phyloP scores from a whole-genome alignment of 1,139 yeast species.

The Meyerozyma sp. region DNA sequence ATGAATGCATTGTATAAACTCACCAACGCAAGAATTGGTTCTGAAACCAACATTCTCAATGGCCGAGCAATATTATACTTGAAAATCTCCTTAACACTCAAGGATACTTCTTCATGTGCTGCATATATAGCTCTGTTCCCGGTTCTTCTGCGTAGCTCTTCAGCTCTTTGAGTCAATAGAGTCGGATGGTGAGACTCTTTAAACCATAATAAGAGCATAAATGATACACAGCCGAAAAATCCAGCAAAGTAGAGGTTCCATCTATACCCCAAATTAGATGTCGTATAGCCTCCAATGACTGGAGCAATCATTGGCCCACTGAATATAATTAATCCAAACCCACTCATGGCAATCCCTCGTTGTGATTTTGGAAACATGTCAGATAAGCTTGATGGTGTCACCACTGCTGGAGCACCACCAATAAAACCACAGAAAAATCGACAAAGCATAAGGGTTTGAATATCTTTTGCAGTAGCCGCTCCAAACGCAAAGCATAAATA shows the following conservation, averaged over 20 bases:
- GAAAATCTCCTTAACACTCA: constrained; percentile 2
- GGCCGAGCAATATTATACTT: constrained; percentile 3
- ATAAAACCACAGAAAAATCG: constrained; percentile 3
- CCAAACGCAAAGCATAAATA: constrained; percentile 2
- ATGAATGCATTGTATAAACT: constrained; percentile 3
- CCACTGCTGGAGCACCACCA: constrained; percentile 2
- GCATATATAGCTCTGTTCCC: constrained; percentile 4
- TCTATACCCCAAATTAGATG: constrained; percentile 3
- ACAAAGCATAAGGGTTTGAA: constrained; percentile 3
- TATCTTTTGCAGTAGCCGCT: constrained; percentile 1
- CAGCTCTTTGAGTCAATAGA: constrained; percentile 1
- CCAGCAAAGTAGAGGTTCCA: constrained; percentile 3
- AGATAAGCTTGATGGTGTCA: constrained; percentile 1
- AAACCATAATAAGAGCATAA: neutral
- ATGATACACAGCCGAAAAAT: constrained; percentile 1
- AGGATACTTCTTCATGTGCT: constrained; percentile 3
- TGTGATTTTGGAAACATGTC: constrained; percentile 1
- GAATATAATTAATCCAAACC: neutral
- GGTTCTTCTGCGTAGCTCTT: neutral
- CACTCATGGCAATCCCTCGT: constrained; percentile 1
- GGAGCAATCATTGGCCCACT: constrained; percentile 5
- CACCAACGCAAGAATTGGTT: constrained; percentile 3
- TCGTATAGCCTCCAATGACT: constrained; percentile 3
- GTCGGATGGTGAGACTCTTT: constrained; percentile 3
- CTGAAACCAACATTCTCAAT: constrained; percentile 2